Conservation (phyloP, 1,284 basidiomycete species). For the Marasmius oreades region DNA sequence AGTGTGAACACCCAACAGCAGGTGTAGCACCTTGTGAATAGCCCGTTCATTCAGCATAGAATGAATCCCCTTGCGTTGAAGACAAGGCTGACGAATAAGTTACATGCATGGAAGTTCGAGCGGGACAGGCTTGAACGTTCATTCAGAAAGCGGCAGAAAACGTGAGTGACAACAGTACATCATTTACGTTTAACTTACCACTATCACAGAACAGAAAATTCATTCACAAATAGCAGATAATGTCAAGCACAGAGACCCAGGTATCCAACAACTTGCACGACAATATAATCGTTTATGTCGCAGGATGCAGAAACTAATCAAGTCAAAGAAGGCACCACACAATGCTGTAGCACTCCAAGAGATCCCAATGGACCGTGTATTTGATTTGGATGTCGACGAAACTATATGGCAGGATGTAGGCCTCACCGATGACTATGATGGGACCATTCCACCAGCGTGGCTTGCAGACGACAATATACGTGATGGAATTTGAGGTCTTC, state of each 20-base stretch:
- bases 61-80: neutral
- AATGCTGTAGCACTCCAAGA: slow-evolving; percentile 11
- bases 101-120: neutral
- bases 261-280: slow-evolving; percentile 1
- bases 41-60: too few relatives aligned
- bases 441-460: neutral
- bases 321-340: slow-evolving; percentile 8
- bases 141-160: neutral
- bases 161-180: too few relatives aligned
- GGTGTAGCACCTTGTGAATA: too few relatives aligned
- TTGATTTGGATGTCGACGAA: slow-evolving; percentile 20
- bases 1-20: too few relatives aligned
- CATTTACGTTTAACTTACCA: too few relatives aligned
- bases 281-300: neutral
- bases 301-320: slow-evolving; percentile 5
- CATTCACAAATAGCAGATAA: neutral
- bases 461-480: slow-evolving; percentile 3
- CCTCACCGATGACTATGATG: slow-evolving; percentile 10
- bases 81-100: neutral
- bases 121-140: neutral
- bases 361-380: slow-evolving; percentile 14
- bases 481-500: slow-evolving; percentile 4
- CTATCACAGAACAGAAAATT: neutral
- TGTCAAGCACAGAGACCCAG: slow-evolving; percentile 4
- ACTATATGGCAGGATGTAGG: slow-evolving; percentile 20